Evolutionary conservation across 2,329 filamentous ascomycete genomes (phyloP).

Genomic region (Talaromyces sp.): DNA sequence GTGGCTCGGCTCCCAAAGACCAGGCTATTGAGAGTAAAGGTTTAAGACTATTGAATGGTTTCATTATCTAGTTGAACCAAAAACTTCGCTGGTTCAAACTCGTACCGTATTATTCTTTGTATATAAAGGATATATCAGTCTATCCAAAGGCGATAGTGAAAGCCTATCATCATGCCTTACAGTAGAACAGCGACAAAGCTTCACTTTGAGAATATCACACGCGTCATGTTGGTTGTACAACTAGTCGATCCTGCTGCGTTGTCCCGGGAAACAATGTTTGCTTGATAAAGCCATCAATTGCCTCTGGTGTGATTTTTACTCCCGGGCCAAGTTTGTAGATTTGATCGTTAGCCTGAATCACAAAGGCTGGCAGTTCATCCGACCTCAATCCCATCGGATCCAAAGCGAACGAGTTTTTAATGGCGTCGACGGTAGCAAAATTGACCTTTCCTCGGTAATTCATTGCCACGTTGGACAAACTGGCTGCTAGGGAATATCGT

Average conservation of each 20-base stretch:
- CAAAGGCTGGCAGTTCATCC: constrained; percentile 2
- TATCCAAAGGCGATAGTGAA: neutral
- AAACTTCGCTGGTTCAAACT: too few relatives aligned
- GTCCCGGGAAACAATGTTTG: neutral
- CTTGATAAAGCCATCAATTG: constrained; percentile 8
- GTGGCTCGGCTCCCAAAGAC: neutral
- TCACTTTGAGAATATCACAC: neutral
- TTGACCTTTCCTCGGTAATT: constrained; percentile 10
- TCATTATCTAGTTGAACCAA: neutral
- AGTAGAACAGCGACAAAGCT: neutral
- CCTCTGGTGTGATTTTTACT: neutral
- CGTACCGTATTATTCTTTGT: neutral
- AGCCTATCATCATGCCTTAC: neutral
- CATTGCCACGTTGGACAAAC: neutral
- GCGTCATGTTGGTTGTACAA: neutral
- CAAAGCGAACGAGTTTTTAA: constrained; percentile 8
- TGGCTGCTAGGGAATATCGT: neutral
- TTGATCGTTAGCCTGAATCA: constrained; percentile 6
- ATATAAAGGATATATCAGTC: neutral
- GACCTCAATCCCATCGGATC: constrained; percentile 7
- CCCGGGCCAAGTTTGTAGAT: constrained; percentile 7
- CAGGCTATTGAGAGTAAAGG: neutral
- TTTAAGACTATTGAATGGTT: neutral
- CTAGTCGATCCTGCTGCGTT: neutral
- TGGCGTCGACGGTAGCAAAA: constrained; percentile 15